phyloP scores from a whole-genome alignment of 106 monocot species.

The Agapanthus africanus region DNA sequence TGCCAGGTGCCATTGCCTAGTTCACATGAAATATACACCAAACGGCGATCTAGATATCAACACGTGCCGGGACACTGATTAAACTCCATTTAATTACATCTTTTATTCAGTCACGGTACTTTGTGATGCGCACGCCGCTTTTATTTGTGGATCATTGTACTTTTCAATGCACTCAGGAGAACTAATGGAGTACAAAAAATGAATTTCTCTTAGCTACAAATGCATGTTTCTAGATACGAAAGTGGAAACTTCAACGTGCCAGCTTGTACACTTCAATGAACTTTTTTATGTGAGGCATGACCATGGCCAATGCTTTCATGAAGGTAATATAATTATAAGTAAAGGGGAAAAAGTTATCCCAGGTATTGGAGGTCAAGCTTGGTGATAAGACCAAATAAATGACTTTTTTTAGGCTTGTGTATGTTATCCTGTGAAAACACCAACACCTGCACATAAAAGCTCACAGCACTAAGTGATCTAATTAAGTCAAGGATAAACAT shows the following conservation, averaged over 20 bases:
- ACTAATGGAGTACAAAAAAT: background rate
- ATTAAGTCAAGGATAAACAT: background rate
- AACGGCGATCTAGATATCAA: too few species aligned
- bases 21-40: too few species aligned
- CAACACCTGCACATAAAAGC: background rate
- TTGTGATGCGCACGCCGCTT: background rate
- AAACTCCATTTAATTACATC: too few species aligned
- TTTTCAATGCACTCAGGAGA: background rate
- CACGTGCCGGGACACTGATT: too few species aligned
- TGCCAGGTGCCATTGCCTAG: too few species aligned
- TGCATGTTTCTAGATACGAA: background rate
- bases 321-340: too few species aligned
- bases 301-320: too few species aligned
- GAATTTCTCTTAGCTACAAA: background rate
- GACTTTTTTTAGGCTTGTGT: conserved; percentile 7
- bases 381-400: too few species aligned
- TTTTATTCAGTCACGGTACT: background rate
- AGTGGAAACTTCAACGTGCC: conserved; percentile 1
- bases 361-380: too few species aligned
- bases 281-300: too few species aligned
- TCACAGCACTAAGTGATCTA: background rate
- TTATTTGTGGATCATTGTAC: background rate
- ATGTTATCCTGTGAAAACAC: conserved; percentile 4
- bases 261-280: background rate
- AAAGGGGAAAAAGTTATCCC: too few species aligned